Percentiles rank a stretch among this genome's conserved stretches.
These are phyloP conservation scores for Mantamonas sphyraenae DNA, from an alignment of 78 protist species.

Conservation along the genomic window DNA sequence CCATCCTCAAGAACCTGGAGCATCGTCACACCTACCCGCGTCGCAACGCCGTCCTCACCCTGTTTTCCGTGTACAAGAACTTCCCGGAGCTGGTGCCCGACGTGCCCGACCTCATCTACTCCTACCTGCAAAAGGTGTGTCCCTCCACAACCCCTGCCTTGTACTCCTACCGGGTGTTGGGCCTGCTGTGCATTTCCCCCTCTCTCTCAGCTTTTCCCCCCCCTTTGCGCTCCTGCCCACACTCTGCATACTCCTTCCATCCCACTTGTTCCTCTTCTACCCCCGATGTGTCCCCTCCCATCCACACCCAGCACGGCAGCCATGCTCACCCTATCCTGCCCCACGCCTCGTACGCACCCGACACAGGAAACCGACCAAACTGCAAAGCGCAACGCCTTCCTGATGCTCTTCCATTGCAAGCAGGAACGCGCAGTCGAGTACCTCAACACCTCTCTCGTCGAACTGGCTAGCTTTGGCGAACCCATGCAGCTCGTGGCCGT, in stretches of 20 bases:
- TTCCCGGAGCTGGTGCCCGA: conserved; percentile 79
- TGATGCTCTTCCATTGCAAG: conserved; percentile 81
- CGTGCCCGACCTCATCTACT: conserved; percentile 82
- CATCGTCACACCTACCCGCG: conserved; percentile 46
- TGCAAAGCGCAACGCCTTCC: conserved; percentile 88
- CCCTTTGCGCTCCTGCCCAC: too few relatives aligned
- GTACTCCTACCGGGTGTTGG: too few relatives aligned
- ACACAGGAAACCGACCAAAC: conserved; percentile 63
- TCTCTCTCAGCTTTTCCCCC: too few relatives aligned
- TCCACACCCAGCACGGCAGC: too few relatives aligned
- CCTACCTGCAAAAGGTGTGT: conserved; percentile 43
- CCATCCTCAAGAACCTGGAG: conserved; percentile 73
- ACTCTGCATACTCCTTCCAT: too few relatives aligned
- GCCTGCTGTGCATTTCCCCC: too few relatives aligned
- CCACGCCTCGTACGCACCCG: too few relatives aligned
- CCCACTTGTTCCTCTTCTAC: too few relatives aligned
- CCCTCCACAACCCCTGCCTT: too few relatives aligned
- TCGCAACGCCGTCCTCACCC: conserved; percentile 89
- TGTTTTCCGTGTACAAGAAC: conserved; percentile 51
- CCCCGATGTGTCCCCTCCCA: too few relatives aligned
- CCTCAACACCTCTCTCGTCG: conserved; percentile 23
- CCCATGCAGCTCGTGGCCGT: conserved; percentile 83
- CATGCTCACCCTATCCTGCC: too few relatives aligned
- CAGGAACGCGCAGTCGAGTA: conserved; percentile 81
- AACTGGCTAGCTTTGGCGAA: conserved; percentile 67